Conservation (phyloP, 2,329 filamentous ascomycete species). For the Trichoderma sp. region DNA sequence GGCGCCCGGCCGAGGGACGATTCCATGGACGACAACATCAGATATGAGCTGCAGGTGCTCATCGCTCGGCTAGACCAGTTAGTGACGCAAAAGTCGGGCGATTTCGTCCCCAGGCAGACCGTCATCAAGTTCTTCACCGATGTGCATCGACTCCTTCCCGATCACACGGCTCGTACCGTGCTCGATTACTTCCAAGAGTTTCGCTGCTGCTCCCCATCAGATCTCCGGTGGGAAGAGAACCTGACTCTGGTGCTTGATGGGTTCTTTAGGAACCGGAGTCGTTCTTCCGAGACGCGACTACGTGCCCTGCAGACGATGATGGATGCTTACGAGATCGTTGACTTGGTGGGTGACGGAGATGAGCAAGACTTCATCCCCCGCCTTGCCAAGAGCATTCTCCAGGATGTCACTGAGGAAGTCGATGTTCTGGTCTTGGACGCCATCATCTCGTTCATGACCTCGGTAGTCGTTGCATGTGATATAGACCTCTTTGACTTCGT, state of each 20-base stretch:
- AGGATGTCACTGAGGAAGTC: constrained; percentile 62
- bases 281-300: constrained; percentile 64
- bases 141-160: constrained; percentile 63
- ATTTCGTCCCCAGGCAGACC: constrained; percentile 65
- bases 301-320: constrained; percentile 63
- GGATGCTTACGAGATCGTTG: constrained; percentile 61
- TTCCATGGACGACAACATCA: constrained; percentile 43
- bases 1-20: constrained; percentile 36
- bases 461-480: constrained; percentile 63
- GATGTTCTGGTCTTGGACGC: constrained; percentile 67
- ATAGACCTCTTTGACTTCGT: constrained; percentile 62
- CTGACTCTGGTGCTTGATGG: constrained; percentile 61
- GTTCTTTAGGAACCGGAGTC: constrained; percentile 64
- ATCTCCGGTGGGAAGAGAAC: constrained; percentile 67
- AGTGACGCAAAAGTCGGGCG: constrained; percentile 47
- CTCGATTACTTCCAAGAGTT: constrained; percentile 70
- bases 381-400: constrained; percentile 63
- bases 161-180: constrained; percentile 64
- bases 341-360: constrained; percentile 60
- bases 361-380: constrained; percentile 59
- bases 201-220: constrained; percentile 71
- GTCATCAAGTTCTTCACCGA: constrained; percentile 68
- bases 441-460: constrained; percentile 65
- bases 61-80: constrained; percentile 55
- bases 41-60: constrained; percentile 49